Conservation (phyloP, 768 basidiomycete genomes). For the Leccinum aurantiacum region DNA sequence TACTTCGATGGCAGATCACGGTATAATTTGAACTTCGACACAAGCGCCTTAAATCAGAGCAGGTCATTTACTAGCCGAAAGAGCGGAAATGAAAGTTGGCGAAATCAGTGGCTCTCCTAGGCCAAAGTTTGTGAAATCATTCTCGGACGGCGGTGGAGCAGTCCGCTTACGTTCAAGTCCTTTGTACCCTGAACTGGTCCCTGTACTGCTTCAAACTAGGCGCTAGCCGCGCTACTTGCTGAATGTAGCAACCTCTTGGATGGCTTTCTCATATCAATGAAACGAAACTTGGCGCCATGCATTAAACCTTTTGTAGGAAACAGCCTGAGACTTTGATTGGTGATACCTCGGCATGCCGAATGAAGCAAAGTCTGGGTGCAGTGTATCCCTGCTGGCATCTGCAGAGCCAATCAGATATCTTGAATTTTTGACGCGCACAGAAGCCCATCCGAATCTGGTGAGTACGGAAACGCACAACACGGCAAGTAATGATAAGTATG, state of each 20-base stretch:
- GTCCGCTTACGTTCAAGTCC: background rate
- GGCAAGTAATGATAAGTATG: background rate
- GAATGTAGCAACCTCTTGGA: background rate
- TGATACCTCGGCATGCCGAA: background rate
- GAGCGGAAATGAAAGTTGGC: conserved; percentile 5
- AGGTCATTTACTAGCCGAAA: background rate
- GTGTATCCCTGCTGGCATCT: background rate
- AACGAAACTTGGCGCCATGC: background rate
- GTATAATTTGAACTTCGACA: background rate
- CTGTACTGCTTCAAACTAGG: background rate
- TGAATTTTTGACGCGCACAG: background rate
- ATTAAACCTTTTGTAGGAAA: background rate
- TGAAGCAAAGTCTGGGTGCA: background rate
- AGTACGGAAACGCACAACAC: background rate
- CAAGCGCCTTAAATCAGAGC: background rate
- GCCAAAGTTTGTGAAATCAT: background rate
- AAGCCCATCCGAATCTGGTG: background rate
- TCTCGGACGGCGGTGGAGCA: background rate
- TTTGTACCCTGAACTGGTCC: background rate
- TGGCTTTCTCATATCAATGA: background rate
- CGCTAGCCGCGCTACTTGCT: too few relatives aligned
- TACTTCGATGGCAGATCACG: background rate
- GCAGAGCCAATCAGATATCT: background rate
- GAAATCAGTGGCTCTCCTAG: background rate
- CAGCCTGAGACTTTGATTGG: background rate